Evolutionary conservation across 805 yeast genomes (phyloP).

Genomic region (Candida nanaspora): DNA sequence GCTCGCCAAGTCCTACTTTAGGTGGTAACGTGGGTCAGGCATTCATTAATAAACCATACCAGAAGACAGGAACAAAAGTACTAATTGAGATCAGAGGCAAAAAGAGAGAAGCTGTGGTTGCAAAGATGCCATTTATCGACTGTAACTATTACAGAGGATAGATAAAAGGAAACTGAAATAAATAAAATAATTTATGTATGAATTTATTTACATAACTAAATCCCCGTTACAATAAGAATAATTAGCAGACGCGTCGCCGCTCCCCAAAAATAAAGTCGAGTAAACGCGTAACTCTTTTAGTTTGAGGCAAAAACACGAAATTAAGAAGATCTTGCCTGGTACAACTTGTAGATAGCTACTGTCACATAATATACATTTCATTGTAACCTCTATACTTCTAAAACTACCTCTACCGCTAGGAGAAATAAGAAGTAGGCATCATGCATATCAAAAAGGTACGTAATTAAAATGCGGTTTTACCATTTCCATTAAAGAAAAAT

Average conservation of each 20-base stretch:
- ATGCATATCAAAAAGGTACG: conserved; percentile 26
- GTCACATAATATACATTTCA: too few species aligned
- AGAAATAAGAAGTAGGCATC: not conserved
- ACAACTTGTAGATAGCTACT: too few species aligned
- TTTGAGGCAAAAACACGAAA: too few species aligned
- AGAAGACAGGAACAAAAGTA: conserved; percentile 69
- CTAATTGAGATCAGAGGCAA: conserved; percentile 80
- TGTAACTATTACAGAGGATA: conserved; percentile 56
- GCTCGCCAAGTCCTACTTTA: conserved; percentile 53
- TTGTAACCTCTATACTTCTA: too few species aligned
- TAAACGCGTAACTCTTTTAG: too few species aligned
- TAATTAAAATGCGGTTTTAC: too few species aligned
- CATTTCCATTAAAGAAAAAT: too few species aligned
- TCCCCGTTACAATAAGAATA: too few species aligned
- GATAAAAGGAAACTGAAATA: not conserved
- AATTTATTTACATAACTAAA: too few species aligned
- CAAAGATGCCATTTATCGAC: conserved; percentile 79
- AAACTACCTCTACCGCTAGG: not conserved
- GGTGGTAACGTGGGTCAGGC: conserved; percentile 88
- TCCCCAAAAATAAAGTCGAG: too few species aligned
- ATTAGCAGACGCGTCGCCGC: too few species aligned
- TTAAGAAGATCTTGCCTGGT: too few species aligned
- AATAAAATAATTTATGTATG: not conserved
- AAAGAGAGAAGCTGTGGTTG: conserved; percentile 63
- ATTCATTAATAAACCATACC: conserved; percentile 62